Base-by-base conservation (phyloP, 2,329 filamentous ascomycete genomes). In the Neonectria magnoliae region DNA sequence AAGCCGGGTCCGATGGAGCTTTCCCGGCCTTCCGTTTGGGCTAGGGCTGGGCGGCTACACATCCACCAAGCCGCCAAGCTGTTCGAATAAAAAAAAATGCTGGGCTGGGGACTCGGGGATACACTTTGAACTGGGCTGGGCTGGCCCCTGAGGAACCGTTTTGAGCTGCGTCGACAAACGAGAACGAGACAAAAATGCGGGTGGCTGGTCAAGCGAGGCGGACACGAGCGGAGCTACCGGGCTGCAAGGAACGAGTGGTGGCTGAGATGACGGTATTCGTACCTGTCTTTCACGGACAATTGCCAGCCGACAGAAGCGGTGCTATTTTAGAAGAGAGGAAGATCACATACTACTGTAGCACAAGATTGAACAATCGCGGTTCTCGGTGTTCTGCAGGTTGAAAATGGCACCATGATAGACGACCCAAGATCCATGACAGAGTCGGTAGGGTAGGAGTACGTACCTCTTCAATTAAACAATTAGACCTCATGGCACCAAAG, bases 241-340 rank as follows among this genome's bases (percentile, higher is more conserved):
- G 44, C 52, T 71, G 62, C 60, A 68, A 68, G 57, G 60, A 61
- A 68, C 59, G 27, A 44, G 38, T 53, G 54, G 57, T 45, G 52
- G 59, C 64, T 57, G 61, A 54, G 33, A 62, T 31, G 50, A 52
- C 16, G 16, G 16, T 13, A 13, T 29, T 27, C 22, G 53, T 27
- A 18, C 20, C 38, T 22, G 38, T 13, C 11, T 31, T 11, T 11
- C 25, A 20, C 29, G 48, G 29, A 18, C 13, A 22, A 27, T 48
- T 14, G 6, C 13, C 33, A 18, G n/a, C 47, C 29, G 10, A n/a
- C 27, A 20, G n/a, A 9, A 7, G 16, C 16, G n/a, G 11, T n/a
- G 14, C 36, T 38, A 10, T 20, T 20, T 27, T 14, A 8, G 9
- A 31, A 18, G n/a, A 33, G 29, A 33, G 18, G 47, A 20, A 11